Conservation (phyloP, 2,329 filamentous ascomycete species). For the Fonsecaea pugnacius region DNA sequence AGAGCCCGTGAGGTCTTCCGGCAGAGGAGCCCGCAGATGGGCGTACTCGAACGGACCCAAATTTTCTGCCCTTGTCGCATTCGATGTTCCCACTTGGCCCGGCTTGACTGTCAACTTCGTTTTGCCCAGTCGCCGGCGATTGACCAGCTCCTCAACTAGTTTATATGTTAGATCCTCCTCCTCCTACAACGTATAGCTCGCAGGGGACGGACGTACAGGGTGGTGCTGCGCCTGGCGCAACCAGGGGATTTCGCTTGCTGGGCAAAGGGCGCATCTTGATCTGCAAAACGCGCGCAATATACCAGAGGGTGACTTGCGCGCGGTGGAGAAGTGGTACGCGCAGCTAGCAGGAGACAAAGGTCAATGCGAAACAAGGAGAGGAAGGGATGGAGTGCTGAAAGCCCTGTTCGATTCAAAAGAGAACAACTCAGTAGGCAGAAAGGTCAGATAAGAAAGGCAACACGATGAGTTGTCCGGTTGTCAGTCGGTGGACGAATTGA, state of each 20-base stretch:
- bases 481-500: slow-evolving; percentile 13
- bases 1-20: slow-evolving; percentile 82
- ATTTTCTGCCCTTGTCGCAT: slow-evolving; percentile 72
- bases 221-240: slow-evolving; percentile 50
- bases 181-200: background rate
- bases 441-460: slow-evolving; percentile 10
- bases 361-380: slow-evolving; percentile 7
- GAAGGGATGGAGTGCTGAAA: background rate
- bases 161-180: slow-evolving; percentile 21
- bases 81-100: slow-evolving; percentile 70
- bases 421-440: slow-evolving; percentile 3
- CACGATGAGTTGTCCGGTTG: slow-evolving; percentile 20
- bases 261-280: slow-evolving; percentile 52
- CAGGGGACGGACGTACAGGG: slow-evolving; percentile 46
- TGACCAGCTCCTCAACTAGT: slow-evolving; percentile 73
- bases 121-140: slow-evolving; percentile 85
- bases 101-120: slow-evolving; percentile 87
- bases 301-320: background rate
- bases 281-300: background rate
- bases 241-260: slow-evolving; percentile 52
- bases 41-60: slow-evolving; percentile 93
- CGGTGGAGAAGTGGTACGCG: background rate
- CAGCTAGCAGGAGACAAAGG: background rate
- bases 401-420: background rate
- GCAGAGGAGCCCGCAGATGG: slow-evolving; percentile 87